Base-by-base conservation (phyloP, 176 grass and related monocot species). In the Zea mays region DNA sequence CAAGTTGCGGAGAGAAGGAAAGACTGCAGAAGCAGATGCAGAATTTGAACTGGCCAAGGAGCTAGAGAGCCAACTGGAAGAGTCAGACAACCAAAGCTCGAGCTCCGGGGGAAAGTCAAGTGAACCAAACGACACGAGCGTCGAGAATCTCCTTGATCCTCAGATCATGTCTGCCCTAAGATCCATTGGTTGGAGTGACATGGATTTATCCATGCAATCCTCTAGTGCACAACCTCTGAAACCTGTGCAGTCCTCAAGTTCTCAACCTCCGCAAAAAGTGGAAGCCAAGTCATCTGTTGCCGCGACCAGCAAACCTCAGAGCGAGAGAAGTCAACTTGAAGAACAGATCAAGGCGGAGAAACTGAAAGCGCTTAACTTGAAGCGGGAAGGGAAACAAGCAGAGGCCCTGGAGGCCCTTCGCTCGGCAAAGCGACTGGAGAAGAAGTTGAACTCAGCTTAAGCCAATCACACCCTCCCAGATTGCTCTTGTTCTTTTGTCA, bases 341-440 rank as follows among this genome's bases (percentile, higher is more conserved):
- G 95, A 87, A 35, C 82, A 97, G 77, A 92, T 97, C 9, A 97
- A 94, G 75, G 81, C 74, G 2, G 95, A 97, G 86, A 97, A 94
- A 74, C 42, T 92, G 68, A 93, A 88, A 80, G 95, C 95, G 40
- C 82, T 97, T 16, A 79, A 68, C 44, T 91, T 97, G 55, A 97
- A 92, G 20, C 81, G 85, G 4, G 89, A 86, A 77, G 95, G 95
- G 64, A 97, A 90, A 78, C 89, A 91, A 38, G 59, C 85, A 52
- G 95, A 94, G 33, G 95, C 95, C 67, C 56, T 97, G 73, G 95
- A 94, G 66, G 85, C 89, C 58, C 91, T 97, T 69, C 89, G 95
- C 17, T 84, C 83, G 15, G 89, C 91, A 55, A 97, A 97, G 78
- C 55, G 75, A 15, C 85, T 97, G 27, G 95, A 94, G 81, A 94